Base-by-base conservation (phyloP, 2,329 filamentous ascomycete species). In the Escovopsis weberi region DNA sequence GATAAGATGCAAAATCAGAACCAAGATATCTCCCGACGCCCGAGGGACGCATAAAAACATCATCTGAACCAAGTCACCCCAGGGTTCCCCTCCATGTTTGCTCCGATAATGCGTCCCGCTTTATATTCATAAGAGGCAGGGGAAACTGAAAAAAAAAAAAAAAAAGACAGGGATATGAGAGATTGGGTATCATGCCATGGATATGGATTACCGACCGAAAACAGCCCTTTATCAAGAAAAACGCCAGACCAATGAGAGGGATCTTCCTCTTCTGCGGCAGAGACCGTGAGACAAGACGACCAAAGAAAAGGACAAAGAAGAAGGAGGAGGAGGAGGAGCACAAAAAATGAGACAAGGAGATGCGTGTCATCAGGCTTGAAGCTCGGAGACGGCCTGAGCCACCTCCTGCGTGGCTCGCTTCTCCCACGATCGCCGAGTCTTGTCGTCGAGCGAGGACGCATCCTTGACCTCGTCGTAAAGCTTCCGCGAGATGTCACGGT, bases 401-500 rank as follows among this genome's bases (percentile, higher is more conserved):
- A 95, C 89, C 63, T 94, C 87, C 37, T 79, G 74, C 15, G 70
- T 75, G 12, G 87, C 88, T 53, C 85, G 72, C 51, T 73, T 77
- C 63, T 93, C 84, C 73, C 86, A 86, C 39, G 72, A 73, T 49
- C 74, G 74, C 44, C 78, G 74, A 43, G 76, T 75, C 26, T 77
- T 74, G 19, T 81, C 72, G 53, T 83, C 75, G 28, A 91, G 69
- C 23, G 68, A 62, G 18, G 69, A 63, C 12, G 69, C 68, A 47
- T 70, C 66, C 39, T 67, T 66, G 38, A 75, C 68, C 47, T 78
- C 73, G 49, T 78, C 86, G 62, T 98, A 98, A 45, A 98, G 68
- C 64, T 82, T 84, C 45, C 86, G 81, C 36, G 86, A 95, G 32
- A 96, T 80, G 46, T 83, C 81, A 48, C 87, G 80, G 58, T 96